Percentiles rank a stretch among this genome's conserved stretches.
These are phyloP conservation scores for Colletotrichum camelliae DNA, from an alignment of 2,329 filamentous ascomycete genomes.

Conservation along the genomic window DNA sequence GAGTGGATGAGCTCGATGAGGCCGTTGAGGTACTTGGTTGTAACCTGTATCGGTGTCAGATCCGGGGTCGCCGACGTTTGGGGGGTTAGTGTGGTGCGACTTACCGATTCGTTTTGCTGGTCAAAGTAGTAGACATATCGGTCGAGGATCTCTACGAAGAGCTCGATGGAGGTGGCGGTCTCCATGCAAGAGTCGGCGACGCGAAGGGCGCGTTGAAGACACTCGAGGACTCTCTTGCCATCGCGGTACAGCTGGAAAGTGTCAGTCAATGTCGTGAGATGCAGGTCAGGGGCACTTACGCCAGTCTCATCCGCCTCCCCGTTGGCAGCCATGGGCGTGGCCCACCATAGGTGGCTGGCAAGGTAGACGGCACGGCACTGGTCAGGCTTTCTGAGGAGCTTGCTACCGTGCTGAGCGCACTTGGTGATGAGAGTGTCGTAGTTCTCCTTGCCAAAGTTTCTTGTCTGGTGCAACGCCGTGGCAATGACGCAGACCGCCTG, in stretches of 20 bases:
- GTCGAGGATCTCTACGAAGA: slow-evolving; percentile 98
- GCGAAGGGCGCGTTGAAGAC: slow-evolving; percentile 89
- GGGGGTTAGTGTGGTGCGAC: slow-evolving; percentile 23
- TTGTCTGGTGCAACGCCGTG: slow-evolving; percentile 83
- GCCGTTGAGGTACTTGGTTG: slow-evolving; percentile 96
- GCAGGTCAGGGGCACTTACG: slow-evolving; percentile 54
- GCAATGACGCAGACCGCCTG: slow-evolving; percentile 96
- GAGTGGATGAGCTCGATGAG: slow-evolving; percentile 98
- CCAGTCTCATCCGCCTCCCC: slow-evolving; percentile 82
- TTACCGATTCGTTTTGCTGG: slow-evolving; percentile 93
- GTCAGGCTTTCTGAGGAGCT: slow-evolving; percentile 95
- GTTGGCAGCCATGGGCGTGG: slow-evolving; percentile 78
- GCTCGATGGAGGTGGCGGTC: slow-evolving; percentile 92
- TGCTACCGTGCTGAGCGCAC: slow-evolving; percentile 94
- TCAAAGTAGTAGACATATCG: slow-evolving; percentile 99
- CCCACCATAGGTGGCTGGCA: slow-evolving; percentile 98
- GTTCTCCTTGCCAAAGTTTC: slow-evolving; percentile 94
- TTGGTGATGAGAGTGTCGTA: slow-evolving; percentile 99
- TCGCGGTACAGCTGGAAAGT: slow-evolving; percentile 85
- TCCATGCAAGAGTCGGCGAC: slow-evolving; percentile 99
- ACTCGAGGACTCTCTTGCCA: slow-evolving; percentile 95
- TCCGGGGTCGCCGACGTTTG: not conserved
- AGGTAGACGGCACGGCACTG: slow-evolving; percentile 97
- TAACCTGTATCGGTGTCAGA: slow-evolving; percentile 59
- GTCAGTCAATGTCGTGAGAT: slow-evolving; percentile 27